These are phyloP conservation scores for Kwoniella europaea DNA, from an alignment of 768 basidiomycete species.

Conservation along the genomic window DNA sequence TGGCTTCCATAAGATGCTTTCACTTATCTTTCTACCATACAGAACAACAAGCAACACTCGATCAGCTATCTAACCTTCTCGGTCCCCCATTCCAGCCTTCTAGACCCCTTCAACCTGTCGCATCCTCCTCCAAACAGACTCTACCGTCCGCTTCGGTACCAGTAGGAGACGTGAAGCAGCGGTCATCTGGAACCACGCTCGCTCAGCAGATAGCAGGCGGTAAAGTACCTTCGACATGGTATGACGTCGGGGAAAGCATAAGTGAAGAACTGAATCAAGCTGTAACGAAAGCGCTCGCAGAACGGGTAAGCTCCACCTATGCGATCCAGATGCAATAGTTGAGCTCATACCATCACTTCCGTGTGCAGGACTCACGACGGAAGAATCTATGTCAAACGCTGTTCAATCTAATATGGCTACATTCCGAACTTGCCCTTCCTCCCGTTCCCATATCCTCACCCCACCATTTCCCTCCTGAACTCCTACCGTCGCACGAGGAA, in stretches of 20 bases:
- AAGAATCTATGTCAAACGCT: slow-evolving; percentile 42
- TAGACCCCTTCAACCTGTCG: slow-evolving; percentile 48
- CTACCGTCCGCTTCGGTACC: slow-evolving; percentile 17
- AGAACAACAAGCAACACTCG: slow-evolving; percentile 73
- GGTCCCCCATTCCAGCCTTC: slow-evolving; percentile 70
- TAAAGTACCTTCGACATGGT: slow-evolving; percentile 28
- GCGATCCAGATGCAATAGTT: background rate
- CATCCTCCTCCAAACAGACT: slow-evolving; percentile 33
- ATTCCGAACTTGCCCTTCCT: slow-evolving; percentile 44
- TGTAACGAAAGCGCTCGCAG: slow-evolving; percentile 30
- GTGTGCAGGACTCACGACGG: slow-evolving; percentile 36
- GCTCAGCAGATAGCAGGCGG: slow-evolving; percentile 25
- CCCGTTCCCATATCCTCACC: slow-evolving; percentile 36
- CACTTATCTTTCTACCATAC: slow-evolving; percentile 37
- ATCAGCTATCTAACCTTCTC: slow-evolving; percentile 81
- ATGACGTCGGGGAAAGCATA: slow-evolving; percentile 42
- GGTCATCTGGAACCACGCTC: slow-evolving; percentile 15
- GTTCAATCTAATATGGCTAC: slow-evolving; percentile 43
- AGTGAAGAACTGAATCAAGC: slow-evolving; percentile 32
- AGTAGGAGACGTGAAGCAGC: slow-evolving; percentile 8
- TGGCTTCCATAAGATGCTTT: too few relatives aligned
- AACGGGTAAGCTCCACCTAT: slow-evolving; percentile 31
- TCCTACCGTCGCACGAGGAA: slow-evolving; percentile 33
- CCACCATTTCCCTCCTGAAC: slow-evolving; percentile 41
- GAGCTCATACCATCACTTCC: too few relatives aligned